These are phyloP conservation scores for Acanthamoeba sp. DNA, from an alignment of 208 protist genomes.

Conservation along the genomic window DNA sequence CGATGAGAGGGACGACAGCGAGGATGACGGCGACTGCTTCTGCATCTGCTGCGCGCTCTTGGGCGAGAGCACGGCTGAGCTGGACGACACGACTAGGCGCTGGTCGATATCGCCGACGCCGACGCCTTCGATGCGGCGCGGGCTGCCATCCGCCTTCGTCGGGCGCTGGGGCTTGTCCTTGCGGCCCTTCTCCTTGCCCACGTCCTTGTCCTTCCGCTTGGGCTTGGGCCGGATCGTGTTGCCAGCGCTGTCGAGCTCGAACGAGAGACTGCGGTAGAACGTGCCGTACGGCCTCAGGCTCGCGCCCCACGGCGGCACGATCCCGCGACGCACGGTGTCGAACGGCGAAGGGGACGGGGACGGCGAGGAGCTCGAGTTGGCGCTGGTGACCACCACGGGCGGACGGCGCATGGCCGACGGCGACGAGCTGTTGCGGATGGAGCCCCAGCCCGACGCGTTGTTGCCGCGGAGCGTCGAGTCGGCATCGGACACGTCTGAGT, in stretches of 20 bases:
- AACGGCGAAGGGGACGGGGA: neutral
- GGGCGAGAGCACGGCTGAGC: neutral
- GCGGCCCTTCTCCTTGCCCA: neutral
- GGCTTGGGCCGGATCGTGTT: constrained; percentile 60
- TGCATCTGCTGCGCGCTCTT: neutral
- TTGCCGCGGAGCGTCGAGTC: constrained; percentile 21
- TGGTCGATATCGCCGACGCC: neutral
- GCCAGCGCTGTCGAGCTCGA: constrained; percentile 48
- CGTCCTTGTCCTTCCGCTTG: constrained; percentile 33
- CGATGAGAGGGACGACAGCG: neutral
- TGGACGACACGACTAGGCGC: neutral
- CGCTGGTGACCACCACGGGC: constrained; percentile 3
- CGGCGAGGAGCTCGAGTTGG: neutral
- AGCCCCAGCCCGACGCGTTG: neutral
- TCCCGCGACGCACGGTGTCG: neutral
- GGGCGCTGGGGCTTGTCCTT: neutral
- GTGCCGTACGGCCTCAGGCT: neutral
- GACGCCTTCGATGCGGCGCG: neutral
- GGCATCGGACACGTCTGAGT: constrained; percentile 40
- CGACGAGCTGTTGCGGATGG: constrained; percentile 38
- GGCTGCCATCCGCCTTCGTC: neutral
- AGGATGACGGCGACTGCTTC: neutral
- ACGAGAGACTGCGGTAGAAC: constrained; percentile 66
- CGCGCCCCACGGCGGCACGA: neutral
- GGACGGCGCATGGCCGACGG: neutral